Base-by-base conservation (phyloP, 192 early-diverging fungal genomes). In the Linnemannia schmuckeri region DNA sequence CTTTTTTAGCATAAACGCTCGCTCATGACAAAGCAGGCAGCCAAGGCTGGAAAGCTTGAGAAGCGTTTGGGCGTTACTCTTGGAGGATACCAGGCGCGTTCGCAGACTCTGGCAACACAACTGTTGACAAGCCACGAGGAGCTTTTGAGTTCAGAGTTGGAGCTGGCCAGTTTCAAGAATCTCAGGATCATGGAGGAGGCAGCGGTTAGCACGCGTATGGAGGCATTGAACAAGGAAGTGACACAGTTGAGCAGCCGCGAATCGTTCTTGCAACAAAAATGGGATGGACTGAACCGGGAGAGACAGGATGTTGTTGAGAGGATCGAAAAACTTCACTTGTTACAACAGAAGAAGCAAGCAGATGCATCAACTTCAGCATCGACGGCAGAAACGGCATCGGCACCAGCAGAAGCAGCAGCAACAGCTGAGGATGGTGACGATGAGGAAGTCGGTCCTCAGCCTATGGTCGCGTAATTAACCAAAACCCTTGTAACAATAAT, bases 41-140 rank as follows among this genome's bases (percentile, higher is more conserved):
- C 89, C 6, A 91, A 91, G 49, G 97, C 97, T 18, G 87, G 90
- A n/a, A 98, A 98, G 87, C 74, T 96, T 22, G 98, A 99, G 85
- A 96, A 96, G 81, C 95, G 95, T 75, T 83, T 97, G 33, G 91
- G 88, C 18, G 90, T 98, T 22, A 90, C 90, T 10, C 87, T 98
- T 57, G 97, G 97, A 70, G 97, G 97, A 40, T 97, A 97, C 87
- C 92, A 96, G 89, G 82, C 91, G 8, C 93, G 97, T 42, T 90
- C 94, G 18, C 91, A 90, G 70, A 81, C 91, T 72, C 81, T 98
- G 33, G 57, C 83, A n/a, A 92, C 93, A 24, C 93, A 96, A 61
- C 89, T 96, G 17, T 47, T 77, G 1, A 86, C 89, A 12, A 88
- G 91, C 1, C 93, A 90, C 84, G 92, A 93, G 52, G 93, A 94